Evolutionary conservation across 2,329 filamentous ascomycete species (phyloP).

Genomic region (Thyridium curvatum): DNA sequence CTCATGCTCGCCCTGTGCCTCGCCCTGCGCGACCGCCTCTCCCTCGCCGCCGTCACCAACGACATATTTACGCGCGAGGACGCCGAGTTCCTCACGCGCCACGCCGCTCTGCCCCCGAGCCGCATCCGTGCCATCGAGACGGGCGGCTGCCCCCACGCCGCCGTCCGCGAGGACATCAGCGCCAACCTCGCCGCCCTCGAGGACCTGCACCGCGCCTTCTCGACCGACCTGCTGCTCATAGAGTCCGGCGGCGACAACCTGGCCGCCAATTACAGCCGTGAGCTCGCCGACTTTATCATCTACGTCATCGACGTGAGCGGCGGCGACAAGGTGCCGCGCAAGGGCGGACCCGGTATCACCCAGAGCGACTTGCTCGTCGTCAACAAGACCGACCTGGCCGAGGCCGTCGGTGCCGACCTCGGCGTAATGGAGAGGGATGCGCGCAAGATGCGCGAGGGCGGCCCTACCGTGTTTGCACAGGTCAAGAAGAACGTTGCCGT

Average conservation of each 20-base stretch:
- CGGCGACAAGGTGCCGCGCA: slow-evolving; percentile 92
- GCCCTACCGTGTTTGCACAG: slow-evolving; percentile 91
- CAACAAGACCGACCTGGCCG: slow-evolving; percentile 94
- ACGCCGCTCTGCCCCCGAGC: slow-evolving; percentile 73
- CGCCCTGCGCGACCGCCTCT: slow-evolving; percentile 72
- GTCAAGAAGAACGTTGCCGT: slow-evolving; percentile 90
- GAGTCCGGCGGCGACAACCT: slow-evolving; percentile 96
- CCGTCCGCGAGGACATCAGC: slow-evolving; percentile 93
- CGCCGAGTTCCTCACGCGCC: slow-evolving; percentile 88
- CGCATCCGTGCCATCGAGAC: slow-evolving; percentile 97
- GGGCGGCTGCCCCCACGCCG: slow-evolving; percentile 92
- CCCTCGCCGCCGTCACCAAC: slow-evolving; percentile 93
- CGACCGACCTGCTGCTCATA: slow-evolving; percentile 81
- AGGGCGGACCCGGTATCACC: slow-evolving; percentile 94
- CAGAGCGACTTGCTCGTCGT: slow-evolving; percentile 90
- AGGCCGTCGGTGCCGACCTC: slow-evolving; percentile 84
- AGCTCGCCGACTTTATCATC: slow-evolving; percentile 95
- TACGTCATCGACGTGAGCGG: slow-evolving; percentile 98
- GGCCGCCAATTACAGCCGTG: slow-evolving; percentile 91
- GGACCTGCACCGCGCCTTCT: slow-evolving; percentile 77
- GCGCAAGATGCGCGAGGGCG: slow-evolving; percentile 89
- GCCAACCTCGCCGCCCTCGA: slow-evolving; percentile 90
- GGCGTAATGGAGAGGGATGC: slow-evolving; percentile 92
- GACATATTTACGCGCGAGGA: slow-evolving; percentile 99
- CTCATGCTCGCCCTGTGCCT: slow-evolving; percentile 92